These are phyloP conservation scores for Sporopachydermia lactativora DNA, from an alignment of 805 yeast species.

Conservation along the genomic window DNA sequence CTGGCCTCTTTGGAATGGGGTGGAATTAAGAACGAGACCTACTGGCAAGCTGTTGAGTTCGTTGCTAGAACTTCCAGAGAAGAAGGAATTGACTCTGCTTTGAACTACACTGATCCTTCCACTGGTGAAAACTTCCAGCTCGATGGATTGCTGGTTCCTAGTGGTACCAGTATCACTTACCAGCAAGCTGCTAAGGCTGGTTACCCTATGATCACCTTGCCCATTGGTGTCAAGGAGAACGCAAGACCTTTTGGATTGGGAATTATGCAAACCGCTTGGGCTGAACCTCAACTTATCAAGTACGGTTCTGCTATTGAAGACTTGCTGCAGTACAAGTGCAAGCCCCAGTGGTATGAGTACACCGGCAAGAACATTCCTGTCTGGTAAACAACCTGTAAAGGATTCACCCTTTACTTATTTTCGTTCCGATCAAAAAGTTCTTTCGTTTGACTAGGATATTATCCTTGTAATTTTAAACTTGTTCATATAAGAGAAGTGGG, in stretches of 20 bases:
- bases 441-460: no score
- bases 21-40: constrained; percentile 17
- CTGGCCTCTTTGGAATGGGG: constrained; percentile 16
- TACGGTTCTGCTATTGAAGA: constrained; percentile 20
- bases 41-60: constrained; percentile 18
- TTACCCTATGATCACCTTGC: constrained; percentile 18
- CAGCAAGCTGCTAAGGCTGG: constrained; percentile 21
- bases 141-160: constrained; percentile 15
- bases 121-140: constrained; percentile 16
- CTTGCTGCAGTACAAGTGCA: constrained; percentile 11
- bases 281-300: constrained; percentile 16
- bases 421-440: no score
- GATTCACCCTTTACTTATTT: no score
- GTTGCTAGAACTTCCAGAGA: constrained; percentile 17
- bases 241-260: constrained; percentile 19
- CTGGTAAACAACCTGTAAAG: no score
- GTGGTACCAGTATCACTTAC: constrained; percentile 14
- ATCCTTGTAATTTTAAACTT: no score
- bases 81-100: constrained; percentile 20
- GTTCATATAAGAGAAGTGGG: no score
- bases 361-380: constrained; percentile 16
- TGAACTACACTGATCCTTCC: constrained; percentile 16
- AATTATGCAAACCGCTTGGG: constrained; percentile 18
- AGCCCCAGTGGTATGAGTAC: constrained; percentile 15
- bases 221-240: constrained; percentile 12